Evolutionary conservation across 768 basidiomycete genomes (phyloP).

Genomic region (Epithele typhae): DNA sequence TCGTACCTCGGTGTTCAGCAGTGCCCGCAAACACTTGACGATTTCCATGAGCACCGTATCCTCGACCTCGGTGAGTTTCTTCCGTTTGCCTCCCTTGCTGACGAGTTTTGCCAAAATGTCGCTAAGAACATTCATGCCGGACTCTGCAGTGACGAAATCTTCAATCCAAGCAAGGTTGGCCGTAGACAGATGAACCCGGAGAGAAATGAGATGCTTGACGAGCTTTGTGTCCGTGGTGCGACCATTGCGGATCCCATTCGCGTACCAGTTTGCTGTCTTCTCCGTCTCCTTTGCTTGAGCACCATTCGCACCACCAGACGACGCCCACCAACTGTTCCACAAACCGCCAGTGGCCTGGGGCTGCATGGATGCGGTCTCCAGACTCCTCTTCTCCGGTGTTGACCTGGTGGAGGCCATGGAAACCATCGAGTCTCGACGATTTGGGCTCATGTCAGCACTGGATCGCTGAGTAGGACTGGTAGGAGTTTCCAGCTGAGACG

Average conservation of each 20-base stretch:
- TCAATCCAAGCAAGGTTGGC: constrained; percentile 75
- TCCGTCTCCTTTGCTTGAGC: constrained; percentile 33
- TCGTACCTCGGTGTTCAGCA: constrained; percentile 80
- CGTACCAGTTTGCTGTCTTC: constrained; percentile 58
- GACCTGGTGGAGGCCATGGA: constrained; percentile 25
- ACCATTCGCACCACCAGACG: constrained; percentile 43
- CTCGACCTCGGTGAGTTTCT: constrained; percentile 58
- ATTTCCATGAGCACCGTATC: constrained; percentile 65
- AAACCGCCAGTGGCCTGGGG: constrained; percentile 72
- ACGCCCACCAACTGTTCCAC: constrained; percentile 74
- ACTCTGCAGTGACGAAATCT: constrained; percentile 62
- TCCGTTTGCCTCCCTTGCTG: constrained; percentile 62
- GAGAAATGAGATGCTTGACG: constrained; percentile 71
- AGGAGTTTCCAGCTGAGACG: no score
- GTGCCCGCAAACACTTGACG: constrained; percentile 73
- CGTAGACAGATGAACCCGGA: constrained; percentile 84
- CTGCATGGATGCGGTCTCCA: constrained; percentile 30
- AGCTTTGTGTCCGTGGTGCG: constrained; percentile 57
- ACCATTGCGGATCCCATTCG: constrained; percentile 51
- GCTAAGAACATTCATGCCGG: constrained; percentile 64
- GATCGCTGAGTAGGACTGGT: constrained; percentile 31
- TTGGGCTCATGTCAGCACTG: constrained; percentile 34
- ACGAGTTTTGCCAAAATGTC: constrained; percentile 56
- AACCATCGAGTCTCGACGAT: constrained; percentile 17
- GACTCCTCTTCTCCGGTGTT: constrained; percentile 22